Conservation (phyloP, 208 protist species). For the Leishmania major region DNA sequence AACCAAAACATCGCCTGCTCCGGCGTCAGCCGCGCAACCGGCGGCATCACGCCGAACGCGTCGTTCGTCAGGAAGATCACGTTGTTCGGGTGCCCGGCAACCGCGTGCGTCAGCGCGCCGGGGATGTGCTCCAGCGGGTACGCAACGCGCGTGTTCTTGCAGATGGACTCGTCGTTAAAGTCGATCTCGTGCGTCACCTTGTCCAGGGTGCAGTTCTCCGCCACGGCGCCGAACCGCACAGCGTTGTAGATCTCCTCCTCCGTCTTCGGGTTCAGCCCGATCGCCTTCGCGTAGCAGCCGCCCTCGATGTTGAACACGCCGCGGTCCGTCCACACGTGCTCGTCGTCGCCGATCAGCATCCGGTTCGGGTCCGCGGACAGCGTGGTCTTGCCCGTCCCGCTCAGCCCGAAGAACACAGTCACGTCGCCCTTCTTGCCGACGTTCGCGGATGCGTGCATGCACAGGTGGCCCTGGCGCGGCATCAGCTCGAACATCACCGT, state of each 20-base stretch:
- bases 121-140: constrained; percentile 96
- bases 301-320: constrained; percentile 95
- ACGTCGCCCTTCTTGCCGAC: constrained; percentile 78
- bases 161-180: constrained; percentile 93
- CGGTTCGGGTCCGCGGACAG: constrained; percentile 90
- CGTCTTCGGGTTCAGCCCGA: constrained; percentile 83
- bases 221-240: constrained; percentile 81
- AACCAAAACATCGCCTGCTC: constrained; percentile 96
- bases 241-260: constrained; percentile 95
- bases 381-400: constrained; percentile 94
- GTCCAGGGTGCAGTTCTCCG: constrained; percentile 91
- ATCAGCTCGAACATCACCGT: constrained; percentile 97
- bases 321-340: constrained; percentile 92
- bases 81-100: constrained; percentile 92
- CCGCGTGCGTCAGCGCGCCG: constrained; percentile 83
- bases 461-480: constrained; percentile 91
- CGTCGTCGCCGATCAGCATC: constrained; percentile 92
- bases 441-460: constrained; percentile 94
- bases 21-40: constrained; percentile 90
- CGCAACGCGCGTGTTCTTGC: constrained; percentile 96
- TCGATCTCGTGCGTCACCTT: constrained; percentile 75
- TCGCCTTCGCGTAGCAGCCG: constrained; percentile 94
- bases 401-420: constrained; percentile 92
- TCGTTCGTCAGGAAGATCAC: constrained; percentile 98
- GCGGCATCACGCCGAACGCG: constrained; percentile 97